These are phyloP conservation scores for Trichothecium sympodiale DNA, from an alignment of 2,329 filamentous ascomycete genomes.

Conservation along the genomic window DNA sequence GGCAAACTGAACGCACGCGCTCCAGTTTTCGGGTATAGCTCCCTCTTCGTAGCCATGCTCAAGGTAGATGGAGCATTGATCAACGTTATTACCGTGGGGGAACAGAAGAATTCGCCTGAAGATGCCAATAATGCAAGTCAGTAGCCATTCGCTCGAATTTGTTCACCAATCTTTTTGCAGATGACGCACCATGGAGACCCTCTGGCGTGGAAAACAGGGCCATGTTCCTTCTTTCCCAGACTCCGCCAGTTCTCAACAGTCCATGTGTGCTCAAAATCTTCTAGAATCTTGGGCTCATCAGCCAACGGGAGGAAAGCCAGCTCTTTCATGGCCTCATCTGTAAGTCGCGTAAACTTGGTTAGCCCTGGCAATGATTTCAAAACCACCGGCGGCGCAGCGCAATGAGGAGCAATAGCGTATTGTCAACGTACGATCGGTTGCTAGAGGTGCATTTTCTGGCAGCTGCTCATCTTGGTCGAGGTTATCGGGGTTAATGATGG, in stretches of 20 bases:
- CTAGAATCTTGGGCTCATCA: constrained; percentile 70
- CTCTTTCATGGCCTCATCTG: constrained; percentile 78
- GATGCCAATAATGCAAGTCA: constrained; percentile 11
- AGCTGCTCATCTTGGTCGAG: constrained; percentile 37
- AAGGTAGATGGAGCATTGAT: constrained; percentile 88
- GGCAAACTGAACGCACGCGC: constrained; percentile 90
- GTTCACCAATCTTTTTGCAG: background rate
- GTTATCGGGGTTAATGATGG: constrained; percentile 43
- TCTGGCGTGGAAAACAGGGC: constrained; percentile 76
- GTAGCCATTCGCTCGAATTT: background rate
- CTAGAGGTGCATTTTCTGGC: constrained; percentile 32
- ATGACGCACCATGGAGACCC: constrained; percentile 69
- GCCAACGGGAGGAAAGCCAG: constrained; percentile 59
- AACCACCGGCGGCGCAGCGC: background rate
- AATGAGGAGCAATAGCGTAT: constrained; percentile 1
- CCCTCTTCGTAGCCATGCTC: constrained; percentile 79
- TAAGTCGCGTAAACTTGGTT: background rate
- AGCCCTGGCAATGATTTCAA: background rate
- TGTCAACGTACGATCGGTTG: constrained; percentile 39
- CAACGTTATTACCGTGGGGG: constrained; percentile 87
- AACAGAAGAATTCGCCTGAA: constrained; percentile 86
- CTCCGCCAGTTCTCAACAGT: constrained; percentile 73
- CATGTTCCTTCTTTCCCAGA: constrained; percentile 70
- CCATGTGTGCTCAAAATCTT: constrained; percentile 74
- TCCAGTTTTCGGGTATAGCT: constrained; percentile 82